phyloP scores from a whole-genome alignment of 805 yeast genomes.

The Zygoascus flipseniorum region DNA sequence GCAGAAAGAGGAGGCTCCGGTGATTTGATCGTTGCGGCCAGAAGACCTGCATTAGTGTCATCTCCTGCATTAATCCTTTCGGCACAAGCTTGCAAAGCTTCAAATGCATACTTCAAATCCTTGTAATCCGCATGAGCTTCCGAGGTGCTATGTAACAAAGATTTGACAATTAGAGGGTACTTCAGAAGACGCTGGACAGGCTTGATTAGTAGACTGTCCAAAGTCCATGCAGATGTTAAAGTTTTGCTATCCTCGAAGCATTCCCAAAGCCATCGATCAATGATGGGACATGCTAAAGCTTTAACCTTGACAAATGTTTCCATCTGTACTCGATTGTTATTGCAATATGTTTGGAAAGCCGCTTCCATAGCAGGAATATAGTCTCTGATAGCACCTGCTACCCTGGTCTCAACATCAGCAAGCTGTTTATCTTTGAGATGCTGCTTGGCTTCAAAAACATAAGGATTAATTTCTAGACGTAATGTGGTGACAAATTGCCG shows the following conservation, averaged over 20 bases:
- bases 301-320: conserved; percentile 19
- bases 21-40: neutral
- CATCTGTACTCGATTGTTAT: conserved; percentile 23
- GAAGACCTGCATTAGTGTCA: neutral
- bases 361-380: conserved; percentile 25
- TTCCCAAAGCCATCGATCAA: conserved; percentile 28
- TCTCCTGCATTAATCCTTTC: conserved; percentile 18
- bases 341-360: conserved; percentile 28
- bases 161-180: conserved; percentile 32
- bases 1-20: conserved; percentile 1
- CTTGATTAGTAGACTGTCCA: conserved; percentile 34
- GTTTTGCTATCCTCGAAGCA: conserved; percentile 22
- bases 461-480: conserved; percentile 22
- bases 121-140: conserved; percentile 42
- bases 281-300: conserved; percentile 19
- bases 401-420: conserved; percentile 19
- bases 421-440: conserved; percentile 12
- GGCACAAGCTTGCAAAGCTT: conserved; percentile 12
- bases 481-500: conserved; percentile 23
- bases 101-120: conserved; percentile 16
- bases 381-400: conserved; percentile 27
- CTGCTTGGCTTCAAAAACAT: conserved; percentile 18
- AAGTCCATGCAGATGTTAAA: conserved; percentile 32
- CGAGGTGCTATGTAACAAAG: conserved; percentile 25
- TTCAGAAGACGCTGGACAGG: conserved; percentile 39